Base-by-base conservation (phyloP, 768 basidiomycete genomes). In the Udeniomyces megalosporus region DNA sequence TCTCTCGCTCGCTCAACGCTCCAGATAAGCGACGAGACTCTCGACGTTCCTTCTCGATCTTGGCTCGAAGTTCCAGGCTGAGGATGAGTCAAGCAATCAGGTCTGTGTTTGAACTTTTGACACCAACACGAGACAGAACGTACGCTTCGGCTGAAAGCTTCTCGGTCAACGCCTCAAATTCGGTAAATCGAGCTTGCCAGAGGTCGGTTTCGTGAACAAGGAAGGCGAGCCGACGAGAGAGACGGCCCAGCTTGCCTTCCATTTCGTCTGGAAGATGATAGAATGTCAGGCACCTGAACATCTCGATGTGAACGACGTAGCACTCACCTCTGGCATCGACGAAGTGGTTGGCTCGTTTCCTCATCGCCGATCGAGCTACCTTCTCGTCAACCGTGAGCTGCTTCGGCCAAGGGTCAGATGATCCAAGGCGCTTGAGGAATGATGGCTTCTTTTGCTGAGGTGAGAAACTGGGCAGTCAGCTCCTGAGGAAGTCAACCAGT, bases 101-200 rank as follows among this genome's bases (percentile, higher is more conserved):
- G 11, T 4, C 10, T 10, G n/a, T 48, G 50, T 12, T 31, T 10
- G 24, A 7, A 8, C 24, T 12, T 28, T 22, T 8, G 50, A 26
- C 4, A 22, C 10, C 4, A 7, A 26, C 10, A 7, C 11, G 29
- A 22, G 28, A 51, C 4, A 31, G 29, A 31, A 31, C 50, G 26
- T 20, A 51, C 42, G 90, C 89, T 74, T 95, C 91, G 20, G 78
- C 79, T 68, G 86, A 88, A 32, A 95, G 79, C 70, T 86, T 85
- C 76, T 92, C 90, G 8, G 91, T 90, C 70, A 92, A 91, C 72
- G 85, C 84, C 72, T 95, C 91, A 67, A 95, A 93, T 15, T 86
- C 85, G 55, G 91, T 86, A 68, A 93, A 93, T 71, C 91, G 92
- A 74, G 90, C 85, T 62, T 88, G 78, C 89, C 90, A 93, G 51